These are phyloP conservation scores for Dicorynia guianensis DNA, from an alignment of 306 rosid genomes.

Conservation along the genomic window DNA sequence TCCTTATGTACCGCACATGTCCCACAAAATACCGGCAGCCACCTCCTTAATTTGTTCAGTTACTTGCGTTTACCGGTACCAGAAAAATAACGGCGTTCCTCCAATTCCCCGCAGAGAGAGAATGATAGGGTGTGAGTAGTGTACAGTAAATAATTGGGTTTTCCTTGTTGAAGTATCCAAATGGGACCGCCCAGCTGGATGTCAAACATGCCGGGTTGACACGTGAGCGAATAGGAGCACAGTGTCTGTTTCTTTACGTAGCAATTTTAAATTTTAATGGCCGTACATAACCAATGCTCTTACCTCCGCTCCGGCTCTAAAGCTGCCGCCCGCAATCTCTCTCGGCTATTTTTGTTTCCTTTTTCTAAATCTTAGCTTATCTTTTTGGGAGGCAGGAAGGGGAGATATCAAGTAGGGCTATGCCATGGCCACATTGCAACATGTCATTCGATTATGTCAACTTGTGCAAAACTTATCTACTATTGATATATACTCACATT, in stretches of 20 bases:
- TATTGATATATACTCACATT: too few relatives aligned
- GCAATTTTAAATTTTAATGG: neutral
- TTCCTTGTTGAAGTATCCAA: slow-evolving; percentile 50
- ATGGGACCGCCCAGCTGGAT: slow-evolving; percentile 59
- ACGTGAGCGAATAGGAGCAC: slow-evolving; percentile 47
- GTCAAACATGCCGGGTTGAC: slow-evolving; percentile 50
- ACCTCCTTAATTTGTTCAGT: slow-evolving; percentile 36
- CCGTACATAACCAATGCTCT: too few relatives aligned
- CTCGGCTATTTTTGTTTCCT: too few relatives aligned
- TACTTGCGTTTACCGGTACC: slow-evolving; percentile 55
- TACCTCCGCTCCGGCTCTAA: too few relatives aligned
- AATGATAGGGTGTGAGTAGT: slow-evolving; percentile 41
- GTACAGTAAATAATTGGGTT: slow-evolving; percentile 59
- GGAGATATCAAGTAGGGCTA: too few relatives aligned
- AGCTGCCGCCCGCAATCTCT: too few relatives aligned
- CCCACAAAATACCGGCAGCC: slow-evolving; percentile 63
- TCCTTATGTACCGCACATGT: slow-evolving; percentile 57
- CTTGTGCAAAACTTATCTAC: too few relatives aligned
- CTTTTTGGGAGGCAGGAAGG: too few relatives aligned
- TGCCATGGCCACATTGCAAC: too few relatives aligned
- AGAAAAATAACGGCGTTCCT: slow-evolving; percentile 46
- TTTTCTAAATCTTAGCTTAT: too few relatives aligned
- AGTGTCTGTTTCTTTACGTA: slow-evolving; percentile 27
- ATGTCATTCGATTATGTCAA: too few relatives aligned
- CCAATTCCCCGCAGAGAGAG: slow-evolving; percentile 34